A percentile compares a stretch with the other conserved stretches of the same genome.
phyloP scores from a whole-genome alignment of 2,329 filamentous ascomycete genomes.

The Cladorrhinum sp. region DNA sequence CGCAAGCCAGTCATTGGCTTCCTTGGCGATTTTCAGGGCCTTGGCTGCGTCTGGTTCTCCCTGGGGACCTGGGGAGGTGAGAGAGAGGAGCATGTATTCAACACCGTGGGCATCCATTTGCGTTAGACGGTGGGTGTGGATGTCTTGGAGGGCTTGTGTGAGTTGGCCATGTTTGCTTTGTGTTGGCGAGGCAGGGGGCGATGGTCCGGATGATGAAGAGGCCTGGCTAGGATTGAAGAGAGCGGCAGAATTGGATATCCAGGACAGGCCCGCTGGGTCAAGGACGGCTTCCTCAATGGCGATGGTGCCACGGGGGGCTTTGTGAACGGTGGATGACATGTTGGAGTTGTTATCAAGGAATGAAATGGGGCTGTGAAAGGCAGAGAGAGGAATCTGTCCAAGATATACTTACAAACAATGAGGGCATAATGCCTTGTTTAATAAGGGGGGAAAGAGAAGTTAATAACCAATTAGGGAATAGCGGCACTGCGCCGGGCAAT shows the following conservation, averaged over 20 bases:
- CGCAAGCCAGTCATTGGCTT: conserved; percentile 36
- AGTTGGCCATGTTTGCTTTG: conserved; percentile 28
- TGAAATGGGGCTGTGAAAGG: background rate
- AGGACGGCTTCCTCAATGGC: conserved; percentile 38
- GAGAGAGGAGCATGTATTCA: conserved; percentile 37
- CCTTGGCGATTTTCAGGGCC: conserved; percentile 28
- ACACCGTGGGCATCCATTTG: conserved; percentile 37
- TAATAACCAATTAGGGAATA: background rate
- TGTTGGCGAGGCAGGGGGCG: conserved; percentile 21
- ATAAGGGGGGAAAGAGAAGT: background rate
- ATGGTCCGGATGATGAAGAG: conserved; percentile 18
- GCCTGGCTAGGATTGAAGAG: conserved; percentile 29
- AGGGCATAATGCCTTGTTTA: too few species aligned
- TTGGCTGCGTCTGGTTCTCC: conserved; percentile 29
- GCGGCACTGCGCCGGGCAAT: background rate
- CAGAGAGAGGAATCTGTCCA: background rate
- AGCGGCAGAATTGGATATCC: conserved; percentile 29
- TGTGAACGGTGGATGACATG: background rate
- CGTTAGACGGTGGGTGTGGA: conserved; percentile 30
- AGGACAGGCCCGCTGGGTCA: conserved; percentile 31
- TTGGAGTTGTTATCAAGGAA: background rate
- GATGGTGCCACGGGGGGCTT: conserved; percentile 30
- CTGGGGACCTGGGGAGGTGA: conserved; percentile 35
- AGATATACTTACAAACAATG: background rate
- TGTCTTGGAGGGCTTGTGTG: conserved; percentile 32